Conservation (phyloP, 495 filamentous ascomycete species). For the Immersiella caudata region DNA sequence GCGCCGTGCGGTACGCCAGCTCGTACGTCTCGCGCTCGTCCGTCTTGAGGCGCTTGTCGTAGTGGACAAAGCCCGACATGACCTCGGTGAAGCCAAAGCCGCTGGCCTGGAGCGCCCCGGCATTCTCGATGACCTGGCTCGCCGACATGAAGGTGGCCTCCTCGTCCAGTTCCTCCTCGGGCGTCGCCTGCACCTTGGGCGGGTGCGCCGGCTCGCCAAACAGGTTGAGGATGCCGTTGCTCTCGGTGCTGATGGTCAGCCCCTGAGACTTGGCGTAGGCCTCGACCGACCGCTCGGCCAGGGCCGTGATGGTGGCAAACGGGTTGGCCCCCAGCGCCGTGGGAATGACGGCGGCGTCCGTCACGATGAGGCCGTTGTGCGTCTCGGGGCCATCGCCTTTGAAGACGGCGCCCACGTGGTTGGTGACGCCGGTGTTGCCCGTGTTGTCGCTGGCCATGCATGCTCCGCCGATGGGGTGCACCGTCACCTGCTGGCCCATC, state of each 20-base stretch:
- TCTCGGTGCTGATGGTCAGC: conserved; percentile 53
- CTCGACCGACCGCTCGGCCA: conserved; percentile 65
- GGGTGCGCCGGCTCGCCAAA: conserved; percentile 45
- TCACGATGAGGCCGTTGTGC: conserved; percentile 61
- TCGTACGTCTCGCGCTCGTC: conserved; percentile 56
- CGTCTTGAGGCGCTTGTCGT: conserved; percentile 49
- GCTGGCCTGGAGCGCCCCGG: conserved; percentile 45
- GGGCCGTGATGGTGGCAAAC: conserved; percentile 69
- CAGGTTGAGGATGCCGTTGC: conserved; percentile 55
- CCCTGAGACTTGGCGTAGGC: conserved; percentile 44
- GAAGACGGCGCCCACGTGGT: conserved; percentile 64
- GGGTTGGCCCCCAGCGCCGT: conserved; percentile 68
- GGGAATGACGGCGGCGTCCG: conserved; percentile 65
- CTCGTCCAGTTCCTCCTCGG: conserved; percentile 27
- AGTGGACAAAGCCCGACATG: conserved; percentile 64
- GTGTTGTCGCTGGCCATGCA: conserved; percentile 64
- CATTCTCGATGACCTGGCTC: conserved; percentile 44
- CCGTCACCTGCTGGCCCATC: conserved; percentile 60
- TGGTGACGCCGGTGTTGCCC: conserved; percentile 61
- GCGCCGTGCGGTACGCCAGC: conserved; percentile 56
- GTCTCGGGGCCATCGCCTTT: conserved; percentile 53
- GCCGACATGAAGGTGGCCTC: conserved; percentile 41
- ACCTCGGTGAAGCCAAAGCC: conserved; percentile 65
- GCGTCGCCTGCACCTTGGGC: conserved; percentile 23
- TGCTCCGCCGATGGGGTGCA: conserved; percentile 71